Evolutionary conservation across 202 grass and related monocot species (phyloP).

Genomic region (Brachypodium distachyon): DNA sequence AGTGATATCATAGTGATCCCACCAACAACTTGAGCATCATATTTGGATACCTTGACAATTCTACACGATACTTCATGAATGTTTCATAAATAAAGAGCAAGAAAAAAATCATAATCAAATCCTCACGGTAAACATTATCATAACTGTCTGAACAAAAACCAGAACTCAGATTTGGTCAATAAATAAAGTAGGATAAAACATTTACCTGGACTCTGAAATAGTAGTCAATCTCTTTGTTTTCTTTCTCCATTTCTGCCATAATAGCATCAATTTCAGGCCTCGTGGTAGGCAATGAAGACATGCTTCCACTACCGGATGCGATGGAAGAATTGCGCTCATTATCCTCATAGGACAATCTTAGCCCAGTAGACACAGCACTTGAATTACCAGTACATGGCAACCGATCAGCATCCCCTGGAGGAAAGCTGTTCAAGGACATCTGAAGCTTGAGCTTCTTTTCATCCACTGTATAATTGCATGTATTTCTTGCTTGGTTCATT

Average conservation of each 20-base stretch:
- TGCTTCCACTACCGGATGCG: slow-evolving; percentile 45
- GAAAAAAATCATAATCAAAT: neutral
- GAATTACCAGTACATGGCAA: slow-evolving; percentile 25
- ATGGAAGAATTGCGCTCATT: slow-evolving; percentile 46
- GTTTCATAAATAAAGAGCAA: neutral
- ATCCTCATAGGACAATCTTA: slow-evolving; percentile 39
- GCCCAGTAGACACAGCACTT: slow-evolving; percentile 41
- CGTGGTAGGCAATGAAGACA: slow-evolving; percentile 27
- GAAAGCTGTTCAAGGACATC: slow-evolving; percentile 41
- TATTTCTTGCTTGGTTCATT: slow-evolving; percentile 39
- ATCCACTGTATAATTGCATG: slow-evolving; percentile 2
- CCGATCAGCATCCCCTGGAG: slow-evolving; percentile 12
- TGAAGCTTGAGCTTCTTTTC: slow-evolving; percentile 43
- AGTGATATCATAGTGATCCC: neutral
- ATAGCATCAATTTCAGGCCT: slow-evolving; percentile 13
- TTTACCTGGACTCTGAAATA: slow-evolving; percentile 38
- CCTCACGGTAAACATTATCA: neutral
- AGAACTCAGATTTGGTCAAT: neutral
- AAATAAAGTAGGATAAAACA: neutral
- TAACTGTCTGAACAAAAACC: neutral
- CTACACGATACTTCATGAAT: neutral
- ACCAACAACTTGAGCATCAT: neutral
- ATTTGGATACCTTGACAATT: neutral
- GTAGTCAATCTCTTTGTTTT: slow-evolving; percentile 33
- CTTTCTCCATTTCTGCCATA: slow-evolving; percentile 40